Conservation (phyloP, 345 rosid genomes). For the Dovyalis caffra region DNA sequence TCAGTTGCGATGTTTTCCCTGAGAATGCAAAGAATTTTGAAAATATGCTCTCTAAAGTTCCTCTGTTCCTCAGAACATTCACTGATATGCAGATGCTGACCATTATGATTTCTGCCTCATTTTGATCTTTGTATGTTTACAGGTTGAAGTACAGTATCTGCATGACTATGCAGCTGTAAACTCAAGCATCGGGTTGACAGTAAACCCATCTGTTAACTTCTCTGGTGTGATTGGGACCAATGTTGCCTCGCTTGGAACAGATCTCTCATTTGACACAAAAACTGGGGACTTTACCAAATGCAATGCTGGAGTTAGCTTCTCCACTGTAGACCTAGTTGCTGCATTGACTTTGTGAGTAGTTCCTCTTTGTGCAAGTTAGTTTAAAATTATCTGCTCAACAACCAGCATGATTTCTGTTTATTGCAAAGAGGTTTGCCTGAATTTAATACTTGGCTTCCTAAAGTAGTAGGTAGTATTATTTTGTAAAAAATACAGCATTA, state of each 20-base stretch:
- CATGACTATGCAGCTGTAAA: slow-evolving; percentile 82
- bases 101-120: background rate
- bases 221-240: slow-evolving; percentile 76
- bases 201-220: slow-evolving; percentile 72
- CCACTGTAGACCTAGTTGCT: slow-evolving; percentile 68
- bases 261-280: slow-evolving; percentile 78
- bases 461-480: too few species aligned
- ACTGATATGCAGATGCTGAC: background rate
- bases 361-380: background rate
- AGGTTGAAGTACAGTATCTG: slow-evolving; percentile 88
- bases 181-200: slow-evolving; percentile 80
- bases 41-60: background rate
- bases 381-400: background rate
- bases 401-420: background rate
- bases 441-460: background rate
- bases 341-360: slow-evolving; percentile 63
- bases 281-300: slow-evolving; percentile 70
- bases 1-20: background rate
- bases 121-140: slow-evolving; percentile 22
- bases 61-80: background rate
- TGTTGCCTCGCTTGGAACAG: slow-evolving; percentile 63
- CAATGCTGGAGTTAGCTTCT: slow-evolving; percentile 73
- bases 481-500: background rate
- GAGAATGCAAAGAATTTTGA: background rate
- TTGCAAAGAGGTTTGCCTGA: background rate